Conservation (phyloP, 1,139 yeast genomes). For the Cylindricascospora bacillispora region DNA sequence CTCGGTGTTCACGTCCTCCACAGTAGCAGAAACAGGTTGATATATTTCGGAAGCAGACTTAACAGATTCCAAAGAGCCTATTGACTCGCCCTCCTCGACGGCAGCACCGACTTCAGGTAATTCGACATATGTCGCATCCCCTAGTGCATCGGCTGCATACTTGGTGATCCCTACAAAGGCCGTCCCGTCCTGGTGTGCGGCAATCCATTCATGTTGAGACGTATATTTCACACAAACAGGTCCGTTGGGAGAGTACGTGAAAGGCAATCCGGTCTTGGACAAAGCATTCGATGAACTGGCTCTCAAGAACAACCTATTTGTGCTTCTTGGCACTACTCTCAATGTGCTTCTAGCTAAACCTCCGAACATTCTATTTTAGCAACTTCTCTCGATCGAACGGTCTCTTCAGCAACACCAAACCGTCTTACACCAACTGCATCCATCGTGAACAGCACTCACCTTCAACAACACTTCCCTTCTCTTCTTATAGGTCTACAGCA, state of each 20-base stretch:
- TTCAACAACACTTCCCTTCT: too few relatives aligned
- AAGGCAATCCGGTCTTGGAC: conserved; percentile 22
- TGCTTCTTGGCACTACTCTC: too few relatives aligned
- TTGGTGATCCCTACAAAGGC: conserved; percentile 86
- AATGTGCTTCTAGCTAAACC: too few relatives aligned
- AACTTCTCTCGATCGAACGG: too few relatives aligned
- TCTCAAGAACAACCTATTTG: conserved; percentile 2
- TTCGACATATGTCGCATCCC: conserved; percentile 92
- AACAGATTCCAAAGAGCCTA: conserved; percentile 91
- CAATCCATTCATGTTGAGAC: conserved; percentile 92
- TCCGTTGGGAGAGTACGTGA: conserved; percentile 20
- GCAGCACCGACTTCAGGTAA: conserved; percentile 64
- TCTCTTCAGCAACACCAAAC: too few relatives aligned
- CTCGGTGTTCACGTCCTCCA: conserved; percentile 55
- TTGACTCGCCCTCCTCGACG: conserved; percentile 62
- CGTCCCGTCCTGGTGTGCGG: conserved; percentile 67
- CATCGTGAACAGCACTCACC: too few relatives aligned
- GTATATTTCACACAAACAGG: conserved; percentile 49
- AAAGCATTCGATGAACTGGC: conserved; percentile 16
- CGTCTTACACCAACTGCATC: too few relatives aligned
- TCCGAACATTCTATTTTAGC: too few relatives aligned
- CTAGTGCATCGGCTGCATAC: conserved; percentile 96
- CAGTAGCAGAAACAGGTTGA: conserved; percentile 72
- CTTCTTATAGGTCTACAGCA: too few relatives aligned
- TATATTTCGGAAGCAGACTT: conserved; percentile 91